Base-by-base conservation (phyloP, 2,329 filamentous ascomycete species). In the Scortechinia acanthostroma region DNA sequence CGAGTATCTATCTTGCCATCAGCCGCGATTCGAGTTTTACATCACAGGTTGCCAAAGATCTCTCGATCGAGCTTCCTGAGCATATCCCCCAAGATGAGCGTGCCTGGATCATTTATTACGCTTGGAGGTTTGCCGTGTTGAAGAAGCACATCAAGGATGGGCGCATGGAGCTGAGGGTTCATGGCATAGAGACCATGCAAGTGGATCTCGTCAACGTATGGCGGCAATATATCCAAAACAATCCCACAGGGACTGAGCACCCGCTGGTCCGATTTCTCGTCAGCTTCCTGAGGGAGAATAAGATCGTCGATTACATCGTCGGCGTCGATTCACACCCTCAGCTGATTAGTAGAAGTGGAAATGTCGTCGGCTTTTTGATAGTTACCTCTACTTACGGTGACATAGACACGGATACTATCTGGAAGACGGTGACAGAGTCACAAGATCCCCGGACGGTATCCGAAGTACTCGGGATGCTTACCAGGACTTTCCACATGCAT, bases 321-420 rank as follows among this genome's bases (percentile, higher is more conserved):
- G 88, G 91, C 2, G 82, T 91, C 14, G 90, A 90, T 46, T 96
- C 91, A 22, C 93, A 97, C 56, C 89, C 91, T 1, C 90, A 95
- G 57, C 80, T 97, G 45, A 93, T 94, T 17, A 73, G 76, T 25
- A 81, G 90, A 52, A 88, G 88, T 55, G 74, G 76, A 33, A 95
- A 95, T 50, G 86, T 97, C 45, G 72, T 96, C 42, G 88, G 88
- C 1, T 97, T 97, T 55, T 70, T 97, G 44, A 77, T 89, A 19
- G 86, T 93, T 14, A 93, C 88, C 0, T 73, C 74, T 45, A 83
- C 80, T 14, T 95, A 91, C 61, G 78, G 76, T 1, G 62, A 80
- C 23, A 64, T 74, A 17, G 85, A 94, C 55, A 87, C 87, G 1
- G 86, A 95, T 56, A 74, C 78, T 15, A 77, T 96, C 49, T 97